Evolutionary conservation across 1,284 basidiomycete species (phyloP), one percentile per base, ranked within the genome.

Genomic region (Pyrrhoderma lamaoense): DNA sequence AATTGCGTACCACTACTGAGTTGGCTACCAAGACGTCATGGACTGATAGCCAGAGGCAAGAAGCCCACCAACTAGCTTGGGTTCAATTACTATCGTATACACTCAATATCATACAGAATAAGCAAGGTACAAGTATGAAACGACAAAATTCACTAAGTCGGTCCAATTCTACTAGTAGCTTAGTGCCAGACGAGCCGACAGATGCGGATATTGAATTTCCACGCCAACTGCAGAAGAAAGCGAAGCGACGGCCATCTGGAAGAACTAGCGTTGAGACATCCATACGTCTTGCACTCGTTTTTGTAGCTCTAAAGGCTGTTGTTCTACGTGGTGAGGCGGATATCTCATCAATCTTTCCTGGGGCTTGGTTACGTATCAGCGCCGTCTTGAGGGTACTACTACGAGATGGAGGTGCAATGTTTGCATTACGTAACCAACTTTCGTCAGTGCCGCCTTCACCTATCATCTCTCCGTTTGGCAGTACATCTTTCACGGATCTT

Each of bases 321-420:
- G 58, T 82, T 13, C 66, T 88, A 44, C 79, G 84, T 8, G 85
- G 79, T 1, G 75, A 75, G 49, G 65, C 70, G 16, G 82, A 85
- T 49, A 65, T 86, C n/a, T 77, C 77, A 1, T 61, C 64, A 0
- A 64, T 67, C 23, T 60, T 79, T 9, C 75, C 80, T 16, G 76
- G 74, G 18, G 67, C 83, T n/a, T 88, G 84, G 84, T 65, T 66
- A 23, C 71, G 77, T n/a, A 57, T 85, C 8, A 75, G 75, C 1
- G 57, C 63, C 0, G 72, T 80, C 45, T 61, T 86, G 43, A 71
- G 65, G 53, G 60, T 68, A 0, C 64, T 76, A 3, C 63, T 88
- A n/a, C 63, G 61, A 0, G 79, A 81, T 38, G 84, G 83, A 5
- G 74, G 72, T 58, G 80, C 78, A 1, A 64, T 64, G 8, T 86